These are phyloP conservation scores for Globisporangium cylindrosporum DNA, from an alignment of 352 stramenopile species.

Conservation along the genomic window DNA sequence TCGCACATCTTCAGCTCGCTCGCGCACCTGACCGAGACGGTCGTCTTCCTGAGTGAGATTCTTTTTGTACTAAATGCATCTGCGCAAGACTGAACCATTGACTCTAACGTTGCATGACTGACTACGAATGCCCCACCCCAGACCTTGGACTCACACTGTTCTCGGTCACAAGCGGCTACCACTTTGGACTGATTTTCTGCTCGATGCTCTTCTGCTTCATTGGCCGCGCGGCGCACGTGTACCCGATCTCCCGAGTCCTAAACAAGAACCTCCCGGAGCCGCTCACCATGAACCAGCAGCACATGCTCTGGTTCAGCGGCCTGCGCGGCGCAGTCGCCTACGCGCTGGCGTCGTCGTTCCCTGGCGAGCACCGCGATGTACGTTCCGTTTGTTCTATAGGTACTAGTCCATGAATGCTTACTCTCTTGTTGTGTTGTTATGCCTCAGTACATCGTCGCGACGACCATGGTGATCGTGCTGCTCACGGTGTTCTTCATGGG, in stretches of 20 bases:
- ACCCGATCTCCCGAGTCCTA: constrained; percentile 71
- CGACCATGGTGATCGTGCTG: constrained; percentile 90
- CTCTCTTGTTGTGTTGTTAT: constrained; percentile 4
- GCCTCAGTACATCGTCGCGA: constrained; percentile 72
- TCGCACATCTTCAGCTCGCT: constrained; percentile 87
- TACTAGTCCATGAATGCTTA: not conserved
- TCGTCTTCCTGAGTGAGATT: constrained; percentile 89
- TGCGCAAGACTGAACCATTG: not conserved
- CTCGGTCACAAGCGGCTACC: constrained; percentile 65
- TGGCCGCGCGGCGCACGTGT: constrained; percentile 81
- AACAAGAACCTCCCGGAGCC: constrained; percentile 54
- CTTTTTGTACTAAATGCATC: not conserved
- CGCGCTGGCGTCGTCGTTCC: constrained; percentile 87
- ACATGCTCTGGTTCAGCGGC: constrained; percentile 94
- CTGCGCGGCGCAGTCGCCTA: constrained; percentile 92
- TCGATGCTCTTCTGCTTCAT: constrained; percentile 83
- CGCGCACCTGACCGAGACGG: constrained; percentile 88
- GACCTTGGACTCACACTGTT: constrained; percentile 91
- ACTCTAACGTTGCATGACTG: not conserved
- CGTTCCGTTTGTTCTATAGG: not conserved
- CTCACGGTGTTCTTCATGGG: constrained; percentile 91
- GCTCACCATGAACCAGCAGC: constrained; percentile 85
- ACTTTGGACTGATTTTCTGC: constrained; percentile 84
- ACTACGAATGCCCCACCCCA: constrained; percentile 13
- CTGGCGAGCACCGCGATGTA: constrained; percentile 67